Evolutionary conservation across 192 early-diverging fungal genomes (phyloP).

Genomic region (Umbelopsis sp.): DNA sequence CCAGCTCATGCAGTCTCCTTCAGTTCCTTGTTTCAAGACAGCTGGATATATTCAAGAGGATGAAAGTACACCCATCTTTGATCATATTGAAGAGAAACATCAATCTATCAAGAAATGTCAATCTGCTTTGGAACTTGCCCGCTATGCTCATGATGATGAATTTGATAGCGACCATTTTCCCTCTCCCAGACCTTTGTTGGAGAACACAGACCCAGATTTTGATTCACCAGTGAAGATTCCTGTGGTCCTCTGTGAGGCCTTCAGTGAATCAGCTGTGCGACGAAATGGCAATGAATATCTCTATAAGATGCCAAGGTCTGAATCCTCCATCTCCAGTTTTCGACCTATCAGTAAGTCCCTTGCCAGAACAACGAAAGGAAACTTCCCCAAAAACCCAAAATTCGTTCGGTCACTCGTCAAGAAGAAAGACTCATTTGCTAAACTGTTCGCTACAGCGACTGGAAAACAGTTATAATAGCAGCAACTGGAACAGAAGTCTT

Average conservation of each 20-base stretch:
- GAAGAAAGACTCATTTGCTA: conserved; percentile 32
- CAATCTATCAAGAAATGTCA: conserved; percentile 11
- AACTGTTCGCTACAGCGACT: conserved; percentile 22
- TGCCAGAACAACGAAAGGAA: not conserved
- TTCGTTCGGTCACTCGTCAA: conserved; percentile 31
- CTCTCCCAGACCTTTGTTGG: not conserved
- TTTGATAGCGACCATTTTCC: not conserved
- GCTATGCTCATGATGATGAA: not conserved
- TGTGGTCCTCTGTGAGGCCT: conserved; percentile 6
- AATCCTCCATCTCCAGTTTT: conserved; percentile 30
- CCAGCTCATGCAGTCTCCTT: conserved; percentile 4
- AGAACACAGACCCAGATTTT: not conserved
- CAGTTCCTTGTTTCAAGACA: conserved; percentile 1
- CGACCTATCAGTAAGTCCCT: conserved; percentile 35
- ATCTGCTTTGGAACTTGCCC: not conserved
- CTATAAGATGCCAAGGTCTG: conserved; percentile 19
- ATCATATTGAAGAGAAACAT: not conserved
- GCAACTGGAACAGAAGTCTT: not conserved
- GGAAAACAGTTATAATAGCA: conserved; percentile 2
- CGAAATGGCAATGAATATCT: not conserved
- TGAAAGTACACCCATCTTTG: not conserved
- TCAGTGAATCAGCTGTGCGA: not conserved
- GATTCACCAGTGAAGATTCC: not conserved
- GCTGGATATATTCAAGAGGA: conserved; percentile 12
- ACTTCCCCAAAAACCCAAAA: conserved; percentile 24